Base-by-base conservation (phyloP, 768 basidiomycete species). In the Auriscalpium vulgare region DNA sequence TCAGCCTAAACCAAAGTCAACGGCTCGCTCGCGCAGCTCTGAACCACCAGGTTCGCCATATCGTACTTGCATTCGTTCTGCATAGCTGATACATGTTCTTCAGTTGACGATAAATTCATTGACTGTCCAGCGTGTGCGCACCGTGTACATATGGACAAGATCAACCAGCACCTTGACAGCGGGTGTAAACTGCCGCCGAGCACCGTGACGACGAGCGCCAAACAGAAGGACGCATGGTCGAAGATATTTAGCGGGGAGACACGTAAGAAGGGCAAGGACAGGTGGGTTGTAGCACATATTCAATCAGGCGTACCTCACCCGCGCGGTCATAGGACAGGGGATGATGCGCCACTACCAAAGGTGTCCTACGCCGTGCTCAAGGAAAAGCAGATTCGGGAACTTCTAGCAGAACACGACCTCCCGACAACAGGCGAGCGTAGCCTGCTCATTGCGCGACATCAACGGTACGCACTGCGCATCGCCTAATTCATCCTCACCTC, bases 131-230 rank as follows among this genome's bases (percentile, higher is more conserved):
- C 54, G 23, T 55, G 57, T 44, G 43, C 14, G 9, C 59, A 59
- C 14, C 54, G 52, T 1, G 59, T 74, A 23, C 63, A 65, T 3
- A 61, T 69, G 17, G 52, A 61, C 10, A 54, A 52, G 14, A 69
- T 74, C 45, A 70, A 72, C 14, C 48, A 62, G 8, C 74, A 75
- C 48, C 59, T 75, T 38, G 72, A 75, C 40, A 62, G 64, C 55
- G 65, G 66, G 1, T 75, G 72, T 50, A 64, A 60, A 51, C 36
- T 14, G 23, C 51, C 56, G 19, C 47, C 51, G 3, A 16, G 8
- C 11, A 51, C 49, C 16, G 51, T 47, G 19, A 47, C 52, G n/a
- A 50, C 52, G n/a, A 50, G 38, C 10, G 37, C 48, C 1, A 55
- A 53, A 46, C 58, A 62, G 43, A 60, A 56, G 53, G 48, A 62